A percentile compares a stretch with the other conserved stretches of the same genome.
These are phyloP conservation scores for Margaritispora aquatica DNA, from an alignment of 495 filamentous ascomycete species.

Conservation along the genomic window DNA sequence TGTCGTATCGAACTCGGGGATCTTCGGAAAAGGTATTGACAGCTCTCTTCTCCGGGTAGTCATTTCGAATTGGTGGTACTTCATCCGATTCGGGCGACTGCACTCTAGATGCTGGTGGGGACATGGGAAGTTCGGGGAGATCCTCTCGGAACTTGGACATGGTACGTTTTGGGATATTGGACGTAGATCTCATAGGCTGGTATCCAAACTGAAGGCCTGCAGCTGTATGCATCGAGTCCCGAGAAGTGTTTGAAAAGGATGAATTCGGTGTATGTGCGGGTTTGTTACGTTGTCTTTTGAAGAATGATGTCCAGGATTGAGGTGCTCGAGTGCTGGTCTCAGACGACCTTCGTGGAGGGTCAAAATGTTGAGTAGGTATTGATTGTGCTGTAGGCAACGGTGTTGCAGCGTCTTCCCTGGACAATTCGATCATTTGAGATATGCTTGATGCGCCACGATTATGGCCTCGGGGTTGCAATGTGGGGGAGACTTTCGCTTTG, in stretches of 20 bases:
- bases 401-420: slow-evolving; percentile 15
- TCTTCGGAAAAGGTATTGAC: slow-evolving; percentile 24
- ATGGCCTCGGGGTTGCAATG: slow-evolving; percentile 47
- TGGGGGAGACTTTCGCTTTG: slow-evolving; percentile 48
- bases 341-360: slow-evolving; percentile 29
- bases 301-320: slow-evolving; percentile 61
- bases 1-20: slow-evolving; percentile 33
- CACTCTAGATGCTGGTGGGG: slow-evolving; percentile 72
- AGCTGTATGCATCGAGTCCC: slow-evolving; percentile 58
- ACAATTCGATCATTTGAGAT: slow-evolving; percentile 48
- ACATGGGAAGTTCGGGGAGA: slow-evolving; percentile 75
- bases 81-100: slow-evolving; percentile 62
- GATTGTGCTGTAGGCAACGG: not conserved
- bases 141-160: slow-evolving; percentile 93
- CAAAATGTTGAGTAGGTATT: slow-evolving; percentile 25
- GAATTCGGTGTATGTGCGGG: slow-evolving; percentile 46
- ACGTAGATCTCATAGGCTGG: slow-evolving; percentile 28
- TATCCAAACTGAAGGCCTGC: slow-evolving; percentile 27
- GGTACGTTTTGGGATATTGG: slow-evolving; percentile 56
- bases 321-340: slow-evolving; percentile 37
- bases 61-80: slow-evolving; percentile 30
- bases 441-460: slow-evolving; percentile 43
- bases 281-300: slow-evolving; percentile 60
- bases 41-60: slow-evolving; percentile 21
- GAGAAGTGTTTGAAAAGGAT: slow-evolving; percentile 76